Evolutionary conservation across 352 stramenopile genomes (phyloP).

Genomic region (Bremia lactucae): DNA sequence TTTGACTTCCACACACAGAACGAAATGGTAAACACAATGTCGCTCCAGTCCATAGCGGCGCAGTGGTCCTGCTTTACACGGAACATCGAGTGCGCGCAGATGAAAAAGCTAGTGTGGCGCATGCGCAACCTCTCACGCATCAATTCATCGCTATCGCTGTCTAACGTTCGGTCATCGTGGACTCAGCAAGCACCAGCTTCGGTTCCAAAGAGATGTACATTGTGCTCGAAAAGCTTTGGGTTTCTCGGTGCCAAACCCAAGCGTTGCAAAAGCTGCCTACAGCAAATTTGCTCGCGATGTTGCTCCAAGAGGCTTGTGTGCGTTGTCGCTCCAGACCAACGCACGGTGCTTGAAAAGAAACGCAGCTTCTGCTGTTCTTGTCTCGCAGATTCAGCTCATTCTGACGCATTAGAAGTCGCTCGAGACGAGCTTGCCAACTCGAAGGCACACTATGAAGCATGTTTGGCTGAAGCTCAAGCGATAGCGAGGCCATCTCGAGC

Average conservation of each 20-base stretch:
- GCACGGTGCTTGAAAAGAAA: conserved; percentile 21
- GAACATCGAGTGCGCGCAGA: conserved; percentile 24
- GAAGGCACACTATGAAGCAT: conserved; percentile 15
- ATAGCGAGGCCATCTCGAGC: conserved; percentile 9
- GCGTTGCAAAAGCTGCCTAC: conserved; percentile 24
- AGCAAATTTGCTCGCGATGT: conserved; percentile 21
- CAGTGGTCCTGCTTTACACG: conserved; percentile 25
- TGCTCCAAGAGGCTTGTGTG: conserved; percentile 24
- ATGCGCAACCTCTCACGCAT: conserved; percentile 23
- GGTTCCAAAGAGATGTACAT: conserved; percentile 8
- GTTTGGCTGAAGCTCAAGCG: conserved; percentile 10
- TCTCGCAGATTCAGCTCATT: conserved; percentile 20
- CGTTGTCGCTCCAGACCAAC: conserved; percentile 17
- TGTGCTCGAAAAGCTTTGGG: conserved; percentile 23
- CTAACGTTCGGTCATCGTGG: conserved; percentile 1
- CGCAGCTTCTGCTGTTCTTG: conserved; percentile 24
- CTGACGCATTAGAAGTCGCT: conserved; percentile 22
- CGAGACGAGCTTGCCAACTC: conserved; percentile 24
- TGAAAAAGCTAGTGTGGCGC: conserved; percentile 48
- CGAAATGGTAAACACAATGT: conserved; percentile 30
- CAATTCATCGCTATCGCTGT: conserved; percentile 6
- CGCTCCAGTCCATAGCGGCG: conserved; percentile 23
- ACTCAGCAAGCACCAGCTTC: conserved; percentile 7
- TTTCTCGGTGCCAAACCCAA: conserved; percentile 23
- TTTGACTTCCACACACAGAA: conserved; percentile 39